Conservation (phyloP, 305 asterid species). For the Plantago coronopus region DNA sequence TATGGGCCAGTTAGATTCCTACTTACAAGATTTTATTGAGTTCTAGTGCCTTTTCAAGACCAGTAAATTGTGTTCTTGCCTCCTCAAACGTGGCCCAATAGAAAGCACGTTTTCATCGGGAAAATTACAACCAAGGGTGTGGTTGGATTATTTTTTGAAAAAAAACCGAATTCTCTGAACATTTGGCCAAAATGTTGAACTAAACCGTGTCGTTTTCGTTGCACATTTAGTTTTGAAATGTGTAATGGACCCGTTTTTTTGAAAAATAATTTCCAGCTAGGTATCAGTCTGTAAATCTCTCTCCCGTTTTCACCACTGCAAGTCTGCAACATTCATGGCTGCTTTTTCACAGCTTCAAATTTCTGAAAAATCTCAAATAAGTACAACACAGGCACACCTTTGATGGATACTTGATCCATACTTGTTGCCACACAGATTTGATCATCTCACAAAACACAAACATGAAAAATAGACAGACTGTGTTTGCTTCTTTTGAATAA, state of each 20-base stretch:
- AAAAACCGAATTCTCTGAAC: too few relatives aligned
- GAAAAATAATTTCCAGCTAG: too few relatives aligned
- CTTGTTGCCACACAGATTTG: slow-evolving; percentile 11
- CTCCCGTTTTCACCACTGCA: background rate
- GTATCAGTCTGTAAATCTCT: too few relatives aligned
- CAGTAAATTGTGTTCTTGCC: slow-evolving; percentile 8
- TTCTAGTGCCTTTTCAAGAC: background rate
- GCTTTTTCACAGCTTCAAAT: background rate
- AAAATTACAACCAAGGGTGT: too few relatives aligned
- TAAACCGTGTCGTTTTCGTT: too few relatives aligned
- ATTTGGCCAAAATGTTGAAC: too few relatives aligned
- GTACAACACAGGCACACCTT: background rate
- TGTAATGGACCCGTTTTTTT: too few relatives aligned
- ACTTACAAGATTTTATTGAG: background rate
- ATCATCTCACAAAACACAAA: background rate
- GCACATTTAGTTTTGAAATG: too few relatives aligned
- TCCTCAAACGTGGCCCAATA: slow-evolving; percentile 5
- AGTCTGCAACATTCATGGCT: background rate
- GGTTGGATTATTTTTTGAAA: too few relatives aligned
- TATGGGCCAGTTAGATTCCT: background rate
- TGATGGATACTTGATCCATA: slow-evolving; percentile 10
- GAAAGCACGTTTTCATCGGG: slow-evolving; percentile 8
- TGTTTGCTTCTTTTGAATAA: too few relatives aligned
- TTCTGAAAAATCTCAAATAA: background rate
- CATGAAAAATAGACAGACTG: background rate